Evolutionary conservation across 192 early-diverging fungal genomes (phyloP), one percentile per base, ranked within the genome.

Genomic region (Rhizoclosmatium sp.): DNA sequence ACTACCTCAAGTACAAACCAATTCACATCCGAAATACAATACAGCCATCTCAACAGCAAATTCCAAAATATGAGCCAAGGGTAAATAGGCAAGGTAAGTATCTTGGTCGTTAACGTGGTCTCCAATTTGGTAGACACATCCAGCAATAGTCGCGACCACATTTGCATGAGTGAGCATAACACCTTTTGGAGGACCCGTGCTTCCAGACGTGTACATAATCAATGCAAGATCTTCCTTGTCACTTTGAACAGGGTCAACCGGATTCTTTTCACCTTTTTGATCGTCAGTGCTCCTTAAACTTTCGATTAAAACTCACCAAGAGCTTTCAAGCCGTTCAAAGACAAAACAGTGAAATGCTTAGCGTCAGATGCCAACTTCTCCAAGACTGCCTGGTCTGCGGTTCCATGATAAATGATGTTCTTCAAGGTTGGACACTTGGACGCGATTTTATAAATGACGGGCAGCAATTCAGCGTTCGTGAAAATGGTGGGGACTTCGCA

Each of bases 51-150:
- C 96, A 74, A 95, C 91, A 46, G 92, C 83, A 78, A 97, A 95
- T 85, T 96, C 95, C 51, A 98, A 84, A 46, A 98, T 91, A 81
- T 98, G 96, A 72, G 95, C 93, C 51, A 96, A 85, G 23, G 96
- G 96, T 77, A 98, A 82, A 75, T 95, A 98, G 12, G 76, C 73
- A 47, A 85, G 73, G 79, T 82, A 85, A 39, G 45, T 45, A 21
- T 82, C 81, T 3, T 75, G 65, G 0, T 70, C 96, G 4, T 47
- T 91, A 9, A 56, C 19, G 54, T 31, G 31, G 31, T 31, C 31
- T 31, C 31, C 31, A 31, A 31, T 31, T 31, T 31, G 31, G 31
- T 31, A 31, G 31, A 31, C 31, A 31, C 31, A 31, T 31, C 31
- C 31, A 31, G 31, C 31, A 31, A 31, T 31, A 31, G 31, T 31